These are phyloP conservation scores for Didymella pomorum DNA, from an alignment of 2,329 filamentous ascomycete species.

Conservation along the genomic window DNA sequence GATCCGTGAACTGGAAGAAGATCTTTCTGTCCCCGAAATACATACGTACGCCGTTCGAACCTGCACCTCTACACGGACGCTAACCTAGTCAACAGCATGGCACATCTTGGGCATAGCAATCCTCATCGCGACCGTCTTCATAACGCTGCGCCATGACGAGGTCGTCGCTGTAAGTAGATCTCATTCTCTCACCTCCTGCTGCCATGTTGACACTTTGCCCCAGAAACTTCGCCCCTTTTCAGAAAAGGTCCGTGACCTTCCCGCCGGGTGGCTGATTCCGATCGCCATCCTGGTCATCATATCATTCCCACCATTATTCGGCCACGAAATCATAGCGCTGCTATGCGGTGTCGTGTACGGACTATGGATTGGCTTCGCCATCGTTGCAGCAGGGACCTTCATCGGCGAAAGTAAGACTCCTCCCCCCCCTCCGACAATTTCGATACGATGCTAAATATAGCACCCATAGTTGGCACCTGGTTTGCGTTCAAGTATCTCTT, in stretches of 20 bases:
- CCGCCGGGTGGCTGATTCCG: constrained; percentile 48
- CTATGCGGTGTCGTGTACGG: constrained; percentile 49
- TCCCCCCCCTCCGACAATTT: no score
- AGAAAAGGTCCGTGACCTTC: constrained; percentile 45
- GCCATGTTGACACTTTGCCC: constrained; percentile 19
- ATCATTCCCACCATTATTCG: constrained; percentile 48
- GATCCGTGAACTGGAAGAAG: constrained; percentile 45
- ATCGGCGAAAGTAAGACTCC: constrained; percentile 42
- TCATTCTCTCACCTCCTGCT: neutral
- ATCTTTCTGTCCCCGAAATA: constrained; percentile 47
- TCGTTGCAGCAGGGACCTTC: constrained; percentile 47
- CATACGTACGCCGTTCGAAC: constrained; percentile 38
- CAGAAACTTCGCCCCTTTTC: constrained; percentile 47
- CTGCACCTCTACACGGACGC: neutral
- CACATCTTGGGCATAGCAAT: constrained; percentile 43
- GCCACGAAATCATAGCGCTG: constrained; percentile 45
- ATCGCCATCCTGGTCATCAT: constrained; percentile 45
- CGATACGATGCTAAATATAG: constrained; percentile 19
- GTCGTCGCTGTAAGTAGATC: constrained; percentile 40
- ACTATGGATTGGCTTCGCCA: constrained; percentile 46
- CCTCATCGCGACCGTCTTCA: constrained; percentile 37
- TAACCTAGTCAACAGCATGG: constrained; percentile 37
- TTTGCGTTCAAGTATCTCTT: constrained; percentile 47
- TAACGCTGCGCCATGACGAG: constrained; percentile 42
- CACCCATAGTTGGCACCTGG: constrained; percentile 44